Base-by-base conservation (phyloP, 1,284 basidiomycete genomes). In the Leccinum brunneo-olivaceum region DNA sequence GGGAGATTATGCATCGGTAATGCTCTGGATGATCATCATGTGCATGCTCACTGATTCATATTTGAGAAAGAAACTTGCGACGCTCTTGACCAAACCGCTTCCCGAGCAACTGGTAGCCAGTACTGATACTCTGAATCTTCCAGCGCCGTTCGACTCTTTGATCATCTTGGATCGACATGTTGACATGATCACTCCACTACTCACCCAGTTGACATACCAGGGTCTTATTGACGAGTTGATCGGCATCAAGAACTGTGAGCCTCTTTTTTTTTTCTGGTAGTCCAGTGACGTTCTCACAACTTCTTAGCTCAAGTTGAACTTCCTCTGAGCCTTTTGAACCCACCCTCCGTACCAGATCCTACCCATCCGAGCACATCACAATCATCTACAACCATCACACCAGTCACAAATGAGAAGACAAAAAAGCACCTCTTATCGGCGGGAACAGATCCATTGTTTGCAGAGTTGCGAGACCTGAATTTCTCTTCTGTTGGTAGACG, bases 161-260 rank as follows among this genome's bases (percentile, higher is more conserved):
- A 82, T 98, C 52, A 76, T 98, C 33, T 58, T 98, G 44, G 96
- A 99, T 62, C 79, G 96, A 40, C 78, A 83, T 34, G 82, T 90
- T n/a, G 96, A 98, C 62, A 88, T 97, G 82, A 83, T 96, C 42
- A 97, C 95, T 0, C 93, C 95, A 1, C 73, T 98, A 43, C 81
- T 95, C 36, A 98, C 95, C 1, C 95, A 98, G 59, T 71, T 98
- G 43, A 99, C 96, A 0, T 99, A 98, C 57, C 86, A 97, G 62
- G 96, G 96, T 14, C 81, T 99, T 34, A 74, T 98, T n/a, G 95
- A 98, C 57, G 96, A 98, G 62, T 71, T 92, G 33, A 71, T 97
- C 35, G 90, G 90, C 1, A 85, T 98, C 50, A 85, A 78, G 63
- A 91, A 96, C 55, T 86, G 93, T 90, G 52, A 43, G 83, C 63